Percentiles rank a stretch among this genome's conserved stretches.
Evolutionary conservation across 148 eudicot genomes (phyloP).

Genomic region (Vaccinium darrowii): DNA sequence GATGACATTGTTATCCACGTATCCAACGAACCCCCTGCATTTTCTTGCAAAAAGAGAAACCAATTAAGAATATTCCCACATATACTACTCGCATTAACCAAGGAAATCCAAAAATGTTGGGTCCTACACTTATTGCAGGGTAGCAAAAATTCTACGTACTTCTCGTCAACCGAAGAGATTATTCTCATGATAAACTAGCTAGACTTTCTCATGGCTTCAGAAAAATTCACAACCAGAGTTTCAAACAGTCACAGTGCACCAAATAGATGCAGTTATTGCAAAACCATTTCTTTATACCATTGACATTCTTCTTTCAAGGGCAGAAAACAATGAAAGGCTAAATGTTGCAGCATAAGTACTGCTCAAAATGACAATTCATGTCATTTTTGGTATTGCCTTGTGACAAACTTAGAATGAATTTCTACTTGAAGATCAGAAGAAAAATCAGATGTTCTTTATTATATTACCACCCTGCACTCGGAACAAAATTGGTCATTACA

Average conservation of each 20-base stretch:
- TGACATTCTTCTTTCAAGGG: no score
- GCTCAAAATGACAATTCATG: background rate
- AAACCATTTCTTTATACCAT: background rate
- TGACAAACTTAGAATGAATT: background rate
- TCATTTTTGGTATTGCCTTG: background rate
- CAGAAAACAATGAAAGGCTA: background rate
- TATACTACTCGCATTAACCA: background rate
- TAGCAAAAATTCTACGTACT: background rate
- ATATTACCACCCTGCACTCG: background rate
- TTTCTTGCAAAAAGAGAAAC: conserved; percentile 35
- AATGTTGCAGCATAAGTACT: background rate
- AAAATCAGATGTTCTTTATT: background rate
- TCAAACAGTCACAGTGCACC: background rate
- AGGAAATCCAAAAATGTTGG: background rate
- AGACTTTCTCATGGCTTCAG: background rate
- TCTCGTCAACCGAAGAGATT: background rate
- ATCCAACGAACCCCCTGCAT: conserved; percentile 22
- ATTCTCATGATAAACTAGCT: background rate
- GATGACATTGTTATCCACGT: conserved; percentile 36
- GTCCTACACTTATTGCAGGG: background rate
- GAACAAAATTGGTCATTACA: background rate
- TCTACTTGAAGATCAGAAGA: background rate
- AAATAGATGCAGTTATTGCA: background rate
- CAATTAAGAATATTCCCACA: background rate
- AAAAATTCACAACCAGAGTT: background rate